Conservation (phyloP, 1,284 basidiomycete genomes). For the Serendipita sp. region DNA sequence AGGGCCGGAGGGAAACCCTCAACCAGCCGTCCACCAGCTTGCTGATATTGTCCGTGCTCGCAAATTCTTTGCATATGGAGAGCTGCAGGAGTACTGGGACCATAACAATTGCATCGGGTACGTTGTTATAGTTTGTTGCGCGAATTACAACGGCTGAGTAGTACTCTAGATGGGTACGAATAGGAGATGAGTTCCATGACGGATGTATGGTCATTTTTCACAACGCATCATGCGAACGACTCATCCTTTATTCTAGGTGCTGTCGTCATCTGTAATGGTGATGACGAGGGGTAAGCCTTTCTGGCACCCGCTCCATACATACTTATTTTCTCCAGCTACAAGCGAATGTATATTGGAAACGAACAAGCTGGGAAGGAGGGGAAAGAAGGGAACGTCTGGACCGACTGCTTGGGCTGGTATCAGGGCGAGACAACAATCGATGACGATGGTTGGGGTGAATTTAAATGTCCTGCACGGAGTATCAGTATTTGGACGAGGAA, state of each 20-base stretch:
- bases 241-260: constrained; percentile 17
- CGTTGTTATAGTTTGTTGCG: not conserved
- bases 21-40: constrained; percentile 28
- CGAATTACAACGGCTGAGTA: constrained; percentile 5
- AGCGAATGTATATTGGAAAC: constrained; percentile 33
- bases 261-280: constrained; percentile 27
- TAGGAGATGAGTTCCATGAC: constrained; percentile 32
- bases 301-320: not conserved
- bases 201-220: constrained; percentile 20
- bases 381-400: constrained; percentile 38
- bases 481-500: constrained; percentile 35
- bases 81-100: constrained; percentile 33
- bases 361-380: constrained; percentile 35
- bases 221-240: no score
- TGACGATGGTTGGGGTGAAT: constrained; percentile 40
- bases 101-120: constrained; percentile 26
- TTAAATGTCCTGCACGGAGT: constrained; percentile 29
- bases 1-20: constrained; percentile 29
- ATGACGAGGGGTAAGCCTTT: constrained; percentile 17
- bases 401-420: constrained; percentile 39
- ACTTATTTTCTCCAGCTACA: constrained; percentile 14
- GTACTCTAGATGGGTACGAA: constrained; percentile 29
- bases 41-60: constrained; percentile 34
- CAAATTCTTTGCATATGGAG: constrained; percentile 37
- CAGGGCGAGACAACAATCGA: constrained; percentile 35